A percentile compares a stretch with the other conserved stretches of the same genome.
These are phyloP conservation scores for Macrotyloma uniflorum DNA, from an alignment of 306 rosid genomes.

Conservation along the genomic window DNA sequence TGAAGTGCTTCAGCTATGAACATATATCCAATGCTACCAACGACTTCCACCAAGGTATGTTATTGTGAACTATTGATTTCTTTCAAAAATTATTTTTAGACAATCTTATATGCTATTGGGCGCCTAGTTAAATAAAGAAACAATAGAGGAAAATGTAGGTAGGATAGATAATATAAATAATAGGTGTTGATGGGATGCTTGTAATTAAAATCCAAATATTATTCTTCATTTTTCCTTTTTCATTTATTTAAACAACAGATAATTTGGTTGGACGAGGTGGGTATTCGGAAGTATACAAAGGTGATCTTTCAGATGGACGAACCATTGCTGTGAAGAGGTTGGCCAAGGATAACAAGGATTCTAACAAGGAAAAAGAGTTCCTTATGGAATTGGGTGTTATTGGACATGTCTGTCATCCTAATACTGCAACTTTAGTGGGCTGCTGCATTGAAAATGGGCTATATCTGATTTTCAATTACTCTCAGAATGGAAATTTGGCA, in stretches of 20 bases:
- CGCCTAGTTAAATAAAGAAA: too few species aligned
- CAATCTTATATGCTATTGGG: background rate
- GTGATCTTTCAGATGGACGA: slow-evolving; percentile 63
- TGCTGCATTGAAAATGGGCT: slow-evolving; percentile 90
- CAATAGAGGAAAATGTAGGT: too few species aligned
- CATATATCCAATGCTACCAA: slow-evolving; percentile 72
- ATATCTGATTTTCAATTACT: slow-evolving; percentile 72
- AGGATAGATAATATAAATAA: too few species aligned
- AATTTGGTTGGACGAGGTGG: slow-evolving; percentile 86
- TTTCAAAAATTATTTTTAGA: background rate
- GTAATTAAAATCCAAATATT: too few species aligned
- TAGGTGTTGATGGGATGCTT: too few species aligned
- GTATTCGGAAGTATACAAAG: slow-evolving; percentile 90
- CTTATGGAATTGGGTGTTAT: slow-evolving; percentile 91
- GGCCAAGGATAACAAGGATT: slow-evolving; percentile 77
- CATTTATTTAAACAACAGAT: slow-evolving; percentile 46
- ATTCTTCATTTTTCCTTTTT: background rate
- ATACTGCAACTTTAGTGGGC: slow-evolving; percentile 75
- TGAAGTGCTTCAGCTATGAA: slow-evolving; percentile 80
- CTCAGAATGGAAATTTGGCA: slow-evolving; percentile 88
- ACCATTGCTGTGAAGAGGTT: slow-evolving; percentile 87
- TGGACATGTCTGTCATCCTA: slow-evolving; percentile 85
- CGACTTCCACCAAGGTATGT: slow-evolving; percentile 74
- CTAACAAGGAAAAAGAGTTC: slow-evolving; percentile 87
- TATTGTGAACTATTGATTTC: too few species aligned